Conservation (phyloP, 352 stramenopile genomes). For the Phytopythium cucurbitacearum region DNA sequence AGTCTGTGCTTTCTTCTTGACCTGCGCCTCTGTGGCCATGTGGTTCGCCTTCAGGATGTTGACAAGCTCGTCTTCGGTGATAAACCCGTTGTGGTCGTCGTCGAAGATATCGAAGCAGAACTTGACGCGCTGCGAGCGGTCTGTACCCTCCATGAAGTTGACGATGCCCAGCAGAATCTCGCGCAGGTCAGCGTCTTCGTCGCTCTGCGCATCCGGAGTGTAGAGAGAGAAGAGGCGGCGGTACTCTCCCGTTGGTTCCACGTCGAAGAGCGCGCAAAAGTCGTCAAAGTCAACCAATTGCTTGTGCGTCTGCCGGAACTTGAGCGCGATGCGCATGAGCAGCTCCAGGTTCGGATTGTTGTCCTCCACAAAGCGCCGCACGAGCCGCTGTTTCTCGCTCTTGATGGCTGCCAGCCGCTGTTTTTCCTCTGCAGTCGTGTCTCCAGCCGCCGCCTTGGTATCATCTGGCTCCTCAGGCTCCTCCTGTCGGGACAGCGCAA, state of each 20-base stretch:
- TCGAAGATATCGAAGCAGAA: constrained; percentile 95
- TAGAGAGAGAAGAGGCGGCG: constrained; percentile 86
- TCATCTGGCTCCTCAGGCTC: constrained; percentile 15
- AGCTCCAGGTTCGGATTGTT: constrained; percentile 60
- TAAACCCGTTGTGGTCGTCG: constrained; percentile 89
- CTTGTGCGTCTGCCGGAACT: constrained; percentile 58
- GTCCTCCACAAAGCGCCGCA: constrained; percentile 69
- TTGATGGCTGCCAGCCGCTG: constrained; percentile 51
- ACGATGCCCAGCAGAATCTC: constrained; percentile 90
- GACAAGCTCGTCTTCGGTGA: constrained; percentile 87
- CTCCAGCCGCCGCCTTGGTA: constrained; percentile 24
- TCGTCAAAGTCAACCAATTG: constrained; percentile 63
- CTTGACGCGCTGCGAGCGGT: constrained; percentile 81
- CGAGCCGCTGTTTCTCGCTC: constrained; percentile 64
- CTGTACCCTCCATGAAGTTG: constrained; percentile 82
- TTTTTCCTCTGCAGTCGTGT: constrained; percentile 47
- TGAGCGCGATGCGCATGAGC: constrained; percentile 48
- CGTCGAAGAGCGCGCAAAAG: constrained; percentile 81
- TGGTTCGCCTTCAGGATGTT: constrained; percentile 91
- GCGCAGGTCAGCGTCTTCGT: constrained; percentile 75
- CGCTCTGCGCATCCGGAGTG: constrained; percentile 54
- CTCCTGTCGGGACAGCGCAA: constrained; percentile 37
- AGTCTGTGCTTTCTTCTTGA: constrained; percentile 82
- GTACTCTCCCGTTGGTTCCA: constrained; percentile 88
- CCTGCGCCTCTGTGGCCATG: constrained; percentile 66